These are phyloP conservation scores for Pyrenopolyporus hunteri DNA, from an alignment of 495 filamentous ascomycete species.

Conservation along the genomic window DNA sequence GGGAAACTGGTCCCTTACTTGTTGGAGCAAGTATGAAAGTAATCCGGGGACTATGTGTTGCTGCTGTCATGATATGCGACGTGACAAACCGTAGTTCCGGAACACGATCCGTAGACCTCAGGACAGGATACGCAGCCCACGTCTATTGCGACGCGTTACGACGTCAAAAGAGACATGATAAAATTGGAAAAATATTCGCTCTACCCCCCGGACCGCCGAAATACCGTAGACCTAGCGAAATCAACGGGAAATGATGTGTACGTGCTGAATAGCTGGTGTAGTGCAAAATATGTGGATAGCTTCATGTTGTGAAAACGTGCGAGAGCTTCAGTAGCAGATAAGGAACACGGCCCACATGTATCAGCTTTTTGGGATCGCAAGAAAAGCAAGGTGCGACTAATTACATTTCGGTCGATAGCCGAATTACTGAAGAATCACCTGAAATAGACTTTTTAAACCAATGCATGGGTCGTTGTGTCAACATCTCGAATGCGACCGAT, in stretches of 20 bases:
- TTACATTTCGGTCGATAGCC: constrained; percentile 33
- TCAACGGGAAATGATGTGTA: not conserved
- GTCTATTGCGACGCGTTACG: not conserved
- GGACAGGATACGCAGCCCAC: not conserved
- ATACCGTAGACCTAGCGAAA: not conserved
- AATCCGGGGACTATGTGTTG: constrained; percentile 24
- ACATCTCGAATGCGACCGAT: constrained; percentile 45
- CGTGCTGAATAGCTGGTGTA: constrained; percentile 14
- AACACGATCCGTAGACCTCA: constrained; percentile 17
- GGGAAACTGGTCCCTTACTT: not conserved
- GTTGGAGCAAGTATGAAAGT: not conserved
- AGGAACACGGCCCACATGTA: constrained; percentile 9
- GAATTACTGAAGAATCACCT: constrained; percentile 32
- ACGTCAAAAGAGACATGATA: not conserved
- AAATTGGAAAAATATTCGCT: not conserved
- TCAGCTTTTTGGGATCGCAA: constrained; percentile 31
- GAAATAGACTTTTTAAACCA: constrained; percentile 11
- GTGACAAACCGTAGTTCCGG: constrained; percentile 2
- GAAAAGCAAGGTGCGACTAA: constrained; percentile 3
- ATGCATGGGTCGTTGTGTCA: constrained; percentile 44
- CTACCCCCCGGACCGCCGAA: not conserved
- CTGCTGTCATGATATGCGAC: constrained; percentile 22
- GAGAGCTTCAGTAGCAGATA: constrained; percentile 3
- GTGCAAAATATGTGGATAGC: constrained; percentile 48
- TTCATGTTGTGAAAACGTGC: constrained; percentile 39